phyloP scores from a whole-genome alignment of 2,329 filamentous ascomycete species.

The Dryadomyces quercus-mongolicae region DNA sequence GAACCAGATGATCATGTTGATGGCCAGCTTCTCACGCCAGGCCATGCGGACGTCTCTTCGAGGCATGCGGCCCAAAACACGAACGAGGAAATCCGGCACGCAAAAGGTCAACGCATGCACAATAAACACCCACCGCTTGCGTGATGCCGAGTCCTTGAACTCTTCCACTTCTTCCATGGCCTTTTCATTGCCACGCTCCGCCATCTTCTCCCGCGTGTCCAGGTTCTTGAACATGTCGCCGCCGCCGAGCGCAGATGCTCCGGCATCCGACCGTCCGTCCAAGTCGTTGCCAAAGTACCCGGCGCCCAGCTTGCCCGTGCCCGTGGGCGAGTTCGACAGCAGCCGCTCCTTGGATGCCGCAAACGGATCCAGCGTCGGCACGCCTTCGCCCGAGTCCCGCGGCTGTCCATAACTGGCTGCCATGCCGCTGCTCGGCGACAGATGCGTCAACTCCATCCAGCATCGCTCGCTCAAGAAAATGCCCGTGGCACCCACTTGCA shows the following conservation, averaged over 20 bases:
- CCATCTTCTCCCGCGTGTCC: slow-evolving; percentile 87
- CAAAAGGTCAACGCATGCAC: slow-evolving; percentile 79
- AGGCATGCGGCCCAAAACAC: slow-evolving; percentile 67
- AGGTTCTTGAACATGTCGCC: slow-evolving; percentile 98
- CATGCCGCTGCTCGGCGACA: slow-evolving; percentile 48
- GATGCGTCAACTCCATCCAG: slow-evolving; percentile 80
- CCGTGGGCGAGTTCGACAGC: slow-evolving; percentile 34
- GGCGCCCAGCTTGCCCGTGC: slow-evolving; percentile 52
- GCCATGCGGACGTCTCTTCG: slow-evolving; percentile 86
- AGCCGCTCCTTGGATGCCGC: slow-evolving; percentile 51
- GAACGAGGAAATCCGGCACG: slow-evolving; percentile 74
- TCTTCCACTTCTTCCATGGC: slow-evolving; percentile 85
- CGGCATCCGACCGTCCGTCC: slow-evolving; percentile 83
- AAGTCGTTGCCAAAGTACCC: slow-evolving; percentile 77
- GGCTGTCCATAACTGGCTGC: slow-evolving; percentile 38
- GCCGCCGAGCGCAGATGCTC: slow-evolving; percentile 76
- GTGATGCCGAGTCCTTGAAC: slow-evolving; percentile 60
- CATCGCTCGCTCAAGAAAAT: slow-evolving; percentile 92
- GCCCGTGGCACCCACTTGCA: slow-evolving; percentile 79
- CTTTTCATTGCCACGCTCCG: slow-evolving; percentile 87
- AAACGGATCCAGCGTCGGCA: slow-evolving; percentile 44
- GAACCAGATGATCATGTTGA: slow-evolving; percentile 96
- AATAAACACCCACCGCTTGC: slow-evolving; percentile 82
- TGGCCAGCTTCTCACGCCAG: slow-evolving; percentile 95
- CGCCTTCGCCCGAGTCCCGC: slow-evolving; percentile 52